Conservation (phyloP, 306 rosid species). For the Pachyrhizus erosus region DNA sequence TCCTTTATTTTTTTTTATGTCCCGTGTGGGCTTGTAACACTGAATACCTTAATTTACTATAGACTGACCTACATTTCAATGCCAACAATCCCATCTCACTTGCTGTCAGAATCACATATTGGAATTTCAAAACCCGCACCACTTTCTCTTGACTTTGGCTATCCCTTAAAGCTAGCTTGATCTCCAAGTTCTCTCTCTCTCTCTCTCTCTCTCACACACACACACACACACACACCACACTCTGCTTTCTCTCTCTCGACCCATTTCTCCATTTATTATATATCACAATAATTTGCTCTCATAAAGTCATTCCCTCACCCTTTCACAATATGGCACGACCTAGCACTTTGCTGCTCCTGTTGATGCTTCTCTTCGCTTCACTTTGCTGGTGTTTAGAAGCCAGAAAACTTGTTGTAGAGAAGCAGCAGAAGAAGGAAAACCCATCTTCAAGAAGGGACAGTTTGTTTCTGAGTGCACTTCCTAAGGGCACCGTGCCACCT, state of each 20-base stretch:
- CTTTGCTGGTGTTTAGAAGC: constrained; percentile 48
- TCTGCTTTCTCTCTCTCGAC: not conserved
- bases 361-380: constrained; percentile 49
- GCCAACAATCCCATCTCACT: not conserved
- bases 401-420: constrained; percentile 50
- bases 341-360: constrained; percentile 41
- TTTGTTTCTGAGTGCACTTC: constrained; percentile 64
- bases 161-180: not conserved
- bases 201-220: not conserved
- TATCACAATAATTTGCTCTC: not conserved
- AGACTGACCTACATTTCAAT: not conserved
- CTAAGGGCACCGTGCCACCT: constrained; percentile 73
- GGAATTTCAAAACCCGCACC: constrained; percentile 2
- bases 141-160: constrained; percentile 9
- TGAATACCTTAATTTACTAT: not conserved
- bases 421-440: not conserved
- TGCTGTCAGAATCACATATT: not conserved
- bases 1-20: not conserved
- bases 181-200: not conserved
- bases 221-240: too few species aligned
- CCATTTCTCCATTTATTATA: not conserved
- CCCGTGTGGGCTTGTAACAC: not conserved
- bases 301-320: not conserved
- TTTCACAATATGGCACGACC: constrained; percentile 59
- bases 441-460: constrained; percentile 33